A percentile compares a stretch with the other conserved stretches of the same genome.
These are phyloP conservation scores for Paspalum notatum DNA, from an alignment of 176 grass and related monocot species.

Conservation along the genomic window DNA sequence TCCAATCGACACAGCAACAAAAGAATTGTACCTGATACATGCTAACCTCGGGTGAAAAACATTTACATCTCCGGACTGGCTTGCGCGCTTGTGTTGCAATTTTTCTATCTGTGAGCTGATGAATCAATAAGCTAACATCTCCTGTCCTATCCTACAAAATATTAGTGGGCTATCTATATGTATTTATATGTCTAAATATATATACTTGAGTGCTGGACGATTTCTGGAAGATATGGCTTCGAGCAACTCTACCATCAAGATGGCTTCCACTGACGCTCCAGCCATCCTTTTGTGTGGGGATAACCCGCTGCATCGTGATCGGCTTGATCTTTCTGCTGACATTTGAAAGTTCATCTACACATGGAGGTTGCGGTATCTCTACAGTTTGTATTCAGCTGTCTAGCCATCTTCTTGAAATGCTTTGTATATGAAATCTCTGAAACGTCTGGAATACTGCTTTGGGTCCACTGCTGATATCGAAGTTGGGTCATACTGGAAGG, in stretches of 20 bases:
- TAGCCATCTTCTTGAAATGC: conserved; percentile 65
- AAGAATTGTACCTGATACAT: conserved; percentile 43
- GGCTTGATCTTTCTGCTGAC: conserved; percentile 29
- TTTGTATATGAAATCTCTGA: conserved; percentile 89
- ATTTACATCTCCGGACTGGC: conserved; percentile 59
- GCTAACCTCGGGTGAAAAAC: conserved; percentile 55
- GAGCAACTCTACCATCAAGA: conserved; percentile 27
- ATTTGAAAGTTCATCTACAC: conserved; percentile 32
- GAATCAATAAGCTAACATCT: conserved; percentile 56
- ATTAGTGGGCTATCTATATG: conserved; percentile 63
- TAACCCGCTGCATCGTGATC: conserved; percentile 26
- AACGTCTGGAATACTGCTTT: conserved; percentile 71
- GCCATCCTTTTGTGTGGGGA: conserved; percentile 19
- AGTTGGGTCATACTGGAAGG: conserved; percentile 77
- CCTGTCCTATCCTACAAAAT: conserved; percentile 66
- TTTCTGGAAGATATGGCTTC: conserved; percentile 9
- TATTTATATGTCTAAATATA: conserved; percentile 60
- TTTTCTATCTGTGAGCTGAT: conserved; percentile 58
- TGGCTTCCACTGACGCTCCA: conserved; percentile 28
- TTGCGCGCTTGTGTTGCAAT: conserved; percentile 56
- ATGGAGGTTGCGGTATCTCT: conserved; percentile 5
- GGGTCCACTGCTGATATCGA: conserved; percentile 93
- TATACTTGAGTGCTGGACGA: conserved; percentile 43
- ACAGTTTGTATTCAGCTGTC: conserved; percentile 42
- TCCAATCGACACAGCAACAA: conserved; percentile 41